phyloP scores from a whole-genome alignment of 2,329 filamentous ascomycete species.

The Microdochium nivale region DNA sequence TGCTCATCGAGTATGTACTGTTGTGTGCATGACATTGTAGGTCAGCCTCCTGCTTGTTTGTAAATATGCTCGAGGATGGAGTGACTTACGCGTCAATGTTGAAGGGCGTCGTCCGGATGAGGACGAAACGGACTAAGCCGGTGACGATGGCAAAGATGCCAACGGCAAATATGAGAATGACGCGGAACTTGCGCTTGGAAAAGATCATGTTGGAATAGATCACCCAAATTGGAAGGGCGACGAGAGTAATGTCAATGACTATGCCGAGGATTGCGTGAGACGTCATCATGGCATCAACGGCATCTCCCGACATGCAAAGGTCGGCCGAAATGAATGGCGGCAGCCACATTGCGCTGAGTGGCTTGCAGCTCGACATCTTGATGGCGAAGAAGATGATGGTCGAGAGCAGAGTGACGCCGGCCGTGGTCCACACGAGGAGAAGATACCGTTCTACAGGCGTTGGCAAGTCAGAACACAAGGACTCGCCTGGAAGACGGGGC shows the following conservation, averaged over 20 bases:
- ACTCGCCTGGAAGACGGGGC: too few species aligned
- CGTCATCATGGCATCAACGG: constrained; percentile 21
- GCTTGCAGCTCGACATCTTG: constrained; percentile 12
- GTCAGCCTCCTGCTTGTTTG: not conserved
- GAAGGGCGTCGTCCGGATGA: constrained; percentile 22
- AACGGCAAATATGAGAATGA: constrained; percentile 26
- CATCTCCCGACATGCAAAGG: constrained; percentile 14
- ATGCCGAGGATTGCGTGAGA: constrained; percentile 21
- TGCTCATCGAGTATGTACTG: constrained; percentile 28
- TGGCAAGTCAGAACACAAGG: too few species aligned
- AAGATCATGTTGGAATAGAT: constrained; percentile 26
- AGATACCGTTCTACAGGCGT: not conserved
- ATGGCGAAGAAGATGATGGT: constrained; percentile 7
- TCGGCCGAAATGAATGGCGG: constrained; percentile 8
- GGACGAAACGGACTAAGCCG: constrained; percentile 26
- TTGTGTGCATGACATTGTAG: not conserved
- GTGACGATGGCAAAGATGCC: constrained; percentile 27
- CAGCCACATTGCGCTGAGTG: constrained; percentile 13
- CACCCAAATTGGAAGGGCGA: constrained; percentile 27
- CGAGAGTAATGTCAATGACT: constrained; percentile 23
- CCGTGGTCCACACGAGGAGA: not conserved
- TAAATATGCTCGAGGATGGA: too few species aligned
- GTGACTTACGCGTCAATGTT: constrained; percentile 20
- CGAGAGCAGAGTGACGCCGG: constrained; percentile 5
- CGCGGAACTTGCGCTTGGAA: constrained; percentile 20